Evolutionary conservation across 495 filamentous ascomycete species (phyloP), one percentile per base, ranked within the genome.

Genomic region (Xylaria cubensis): DNA sequence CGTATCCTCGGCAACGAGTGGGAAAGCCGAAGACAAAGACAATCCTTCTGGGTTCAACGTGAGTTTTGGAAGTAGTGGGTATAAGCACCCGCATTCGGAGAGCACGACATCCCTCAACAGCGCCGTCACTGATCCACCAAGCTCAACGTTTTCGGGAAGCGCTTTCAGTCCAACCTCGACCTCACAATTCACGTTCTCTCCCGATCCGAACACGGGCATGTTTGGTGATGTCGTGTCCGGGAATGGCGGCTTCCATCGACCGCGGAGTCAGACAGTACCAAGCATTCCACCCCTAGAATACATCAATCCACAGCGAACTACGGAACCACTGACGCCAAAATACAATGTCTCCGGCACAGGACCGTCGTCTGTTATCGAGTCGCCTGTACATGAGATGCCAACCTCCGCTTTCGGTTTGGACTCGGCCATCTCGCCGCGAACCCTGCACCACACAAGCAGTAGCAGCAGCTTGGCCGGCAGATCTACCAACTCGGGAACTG

Each of bases 201-300:
- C 92, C 2, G 89, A 97, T 70, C 90, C 91, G 1, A 91, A 89
- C 62, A 84, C 86, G 3, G 92, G 89, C 64, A 89, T 91, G 17
- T 94, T 93, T 74, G 88, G 91, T 41, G 86, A 91, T 44, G 69
- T 79, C 7, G 72, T 36, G 32, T 71, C 77, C 15, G 76, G 75
- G 61, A 88, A 86, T 42, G 85, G 85, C 72, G 85, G 86, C 68
- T 91, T 90, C 75, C 89, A 92, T 73, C 88, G 95, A 44, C 94
- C 93, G 34, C 89, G 96, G 78, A 97, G 94, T 80, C 94, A 97
- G 81, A 98, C 96, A 0, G 96, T 97, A 67, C 95, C 96, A 34
- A 87, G 90, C 36, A 81, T 92, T 65, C 75, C 74, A 32, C 92
- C 96, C 74, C 86, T 93, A 6, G 90, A 89, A 61, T 91, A 92